Percentiles rank a stretch among this genome's conserved stretches.
phyloP scores from a whole-genome alignment of 176 grass and related monocot species.

The Panicum miliaceum region DNA sequence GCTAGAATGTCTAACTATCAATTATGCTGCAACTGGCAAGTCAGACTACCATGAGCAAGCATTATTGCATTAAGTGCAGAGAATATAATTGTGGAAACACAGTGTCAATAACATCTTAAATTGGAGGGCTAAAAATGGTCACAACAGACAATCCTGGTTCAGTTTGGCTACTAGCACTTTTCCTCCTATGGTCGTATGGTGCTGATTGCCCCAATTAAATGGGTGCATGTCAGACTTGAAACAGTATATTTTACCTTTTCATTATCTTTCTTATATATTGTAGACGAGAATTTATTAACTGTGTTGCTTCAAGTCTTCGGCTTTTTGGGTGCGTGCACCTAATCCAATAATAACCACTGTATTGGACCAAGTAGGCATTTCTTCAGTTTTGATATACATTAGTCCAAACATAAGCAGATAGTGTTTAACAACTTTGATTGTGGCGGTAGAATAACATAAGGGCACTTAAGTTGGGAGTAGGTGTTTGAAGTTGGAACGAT shows the following conservation, averaged over 20 bases:
- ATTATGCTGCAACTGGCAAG: neutral
- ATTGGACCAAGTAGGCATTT: constrained; percentile 27
- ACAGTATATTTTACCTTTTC: neutral
- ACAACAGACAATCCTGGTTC: neutral
- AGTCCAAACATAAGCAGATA: constrained; percentile 24
- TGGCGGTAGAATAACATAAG: constrained; percentile 20
- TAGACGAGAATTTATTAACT: neutral
- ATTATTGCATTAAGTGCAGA: neutral
- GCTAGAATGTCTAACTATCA: neutral
- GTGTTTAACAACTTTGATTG: constrained; percentile 38
- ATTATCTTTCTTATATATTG: constrained; percentile 32
- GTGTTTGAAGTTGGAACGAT: constrained; percentile 35
- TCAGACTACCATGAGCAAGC: neutral
- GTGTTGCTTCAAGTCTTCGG: constrained; percentile 16
- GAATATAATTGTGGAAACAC: constrained; percentile 3
- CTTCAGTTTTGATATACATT: constrained; percentile 25
- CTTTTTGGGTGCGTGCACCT: constrained; percentile 36
- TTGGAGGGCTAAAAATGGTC: neutral
- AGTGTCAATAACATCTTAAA: neutral
- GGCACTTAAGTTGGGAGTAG: constrained; percentile 32
- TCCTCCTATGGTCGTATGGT: neutral
- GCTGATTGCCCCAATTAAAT: neutral
- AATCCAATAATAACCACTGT: constrained; percentile 43
- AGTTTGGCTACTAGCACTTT: constrained; percentile 30
- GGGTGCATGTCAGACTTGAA: neutral